phyloP scores from a whole-genome alignment of 164 flowering plant genomes.

The Saururus chinensis region DNA sequence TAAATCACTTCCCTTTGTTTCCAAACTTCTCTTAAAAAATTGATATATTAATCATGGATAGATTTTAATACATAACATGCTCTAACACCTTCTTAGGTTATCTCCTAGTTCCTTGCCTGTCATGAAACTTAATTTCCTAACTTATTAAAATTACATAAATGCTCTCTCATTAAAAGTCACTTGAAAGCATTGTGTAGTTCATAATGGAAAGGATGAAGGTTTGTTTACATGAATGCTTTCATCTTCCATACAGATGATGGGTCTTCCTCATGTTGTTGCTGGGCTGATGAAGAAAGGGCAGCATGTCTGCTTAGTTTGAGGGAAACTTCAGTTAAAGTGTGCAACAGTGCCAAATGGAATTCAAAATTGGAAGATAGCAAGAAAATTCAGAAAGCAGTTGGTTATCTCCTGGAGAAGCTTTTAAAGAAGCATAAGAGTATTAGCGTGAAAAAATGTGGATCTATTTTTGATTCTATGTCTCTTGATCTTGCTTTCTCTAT shows the following conservation, averaged over 20 bases:
- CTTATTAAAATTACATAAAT: too few relatives aligned
- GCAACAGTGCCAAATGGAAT: constrained; percentile 10
- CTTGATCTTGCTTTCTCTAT: constrained; percentile 38
- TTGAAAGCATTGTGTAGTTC: neutral
- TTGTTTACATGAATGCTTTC: neutral
- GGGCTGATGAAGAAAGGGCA: constrained; percentile 69
- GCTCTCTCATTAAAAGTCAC: too few relatives aligned
- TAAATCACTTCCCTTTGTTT: too few relatives aligned
- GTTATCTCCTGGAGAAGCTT: constrained; percentile 29
- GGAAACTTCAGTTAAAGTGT: constrained; percentile 19
- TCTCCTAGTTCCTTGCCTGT: too few relatives aligned
- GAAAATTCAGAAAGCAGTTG: constrained; percentile 8
- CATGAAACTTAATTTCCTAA: too few relatives aligned
- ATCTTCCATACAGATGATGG: constrained; percentile 56
- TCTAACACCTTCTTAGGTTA: too few relatives aligned
- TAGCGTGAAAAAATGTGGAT: constrained; percentile 41
- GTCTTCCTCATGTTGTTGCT: constrained; percentile 59
- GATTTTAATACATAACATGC: too few relatives aligned
- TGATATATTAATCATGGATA: too few relatives aligned
- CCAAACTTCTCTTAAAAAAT: too few relatives aligned
- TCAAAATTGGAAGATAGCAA: neutral
- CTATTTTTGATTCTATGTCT: constrained; percentile 32
- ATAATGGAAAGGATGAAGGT: too few relatives aligned
- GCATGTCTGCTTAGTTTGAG: constrained; percentile 39
- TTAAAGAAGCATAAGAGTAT: constrained; percentile 44